Evolutionary conservation across 139 green algal species (phyloP), one percentile per base, ranked within the genome.

Genomic region (Yamagishiella unicocca): DNA sequence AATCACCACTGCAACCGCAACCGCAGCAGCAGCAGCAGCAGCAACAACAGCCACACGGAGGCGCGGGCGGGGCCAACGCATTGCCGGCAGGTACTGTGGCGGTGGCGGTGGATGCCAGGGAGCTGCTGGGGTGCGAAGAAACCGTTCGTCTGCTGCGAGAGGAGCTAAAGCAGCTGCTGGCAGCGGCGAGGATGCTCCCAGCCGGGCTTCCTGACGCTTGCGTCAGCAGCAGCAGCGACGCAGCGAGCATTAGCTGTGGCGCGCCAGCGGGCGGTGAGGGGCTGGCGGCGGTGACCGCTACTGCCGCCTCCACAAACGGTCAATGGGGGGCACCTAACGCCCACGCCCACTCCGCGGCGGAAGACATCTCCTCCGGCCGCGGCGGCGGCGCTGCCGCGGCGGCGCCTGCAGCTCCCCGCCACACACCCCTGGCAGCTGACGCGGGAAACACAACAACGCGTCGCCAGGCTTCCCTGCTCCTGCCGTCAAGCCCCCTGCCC

Each of bases 111-210:
- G 22, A 9, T 2, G 79, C 79, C 31, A 7, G 3, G 4, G 61
- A 75, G 61, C 61, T 85, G 58, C 27, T 85, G 42, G 79, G 61
- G 8, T 9, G 40, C 2, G 38, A 75, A n/a, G 54, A 66, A 9
- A 38, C 29, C 1, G 31, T 68, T 31, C 1, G 14, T 24, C 24
- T 4, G 81, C 45, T 79, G 64, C 43, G 22, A 7, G 0, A 33
- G 33, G 81, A 79, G 81, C 46, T 87, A 45, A 22, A 79, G 46
- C 5, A 70, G 45, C 46, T 58, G 10, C 19, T 87, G 45, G 5
- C 12, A 35, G 45, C 67, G 21, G 38, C 38, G 29, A 55, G 55
- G 31, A 33, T 61, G 55, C 6, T 54, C 17, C 68, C 70, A 24
- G 29, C 70, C 14, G 35, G 37, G 6, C 35, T 55, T 35, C 37